These are phyloP conservation scores for Psilocybe mexicana DNA, from an alignment of 1,284 basidiomycete genomes.

Conservation along the genomic window DNA sequence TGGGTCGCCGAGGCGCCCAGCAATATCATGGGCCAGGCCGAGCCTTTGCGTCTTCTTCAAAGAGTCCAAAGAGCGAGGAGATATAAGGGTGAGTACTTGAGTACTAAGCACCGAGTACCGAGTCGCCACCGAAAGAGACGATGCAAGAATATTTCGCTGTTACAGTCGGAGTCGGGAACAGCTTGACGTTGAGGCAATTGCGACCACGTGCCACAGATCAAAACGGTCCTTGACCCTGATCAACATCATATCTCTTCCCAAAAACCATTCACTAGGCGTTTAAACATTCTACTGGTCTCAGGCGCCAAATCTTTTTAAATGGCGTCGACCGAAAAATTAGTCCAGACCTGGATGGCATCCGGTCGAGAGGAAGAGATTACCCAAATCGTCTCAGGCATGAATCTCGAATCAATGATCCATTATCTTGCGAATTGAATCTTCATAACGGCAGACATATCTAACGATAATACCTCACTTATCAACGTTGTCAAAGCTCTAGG, in stretches of 20 bases:
- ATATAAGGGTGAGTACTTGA: neutral
- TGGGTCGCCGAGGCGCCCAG: slow-evolving; percentile 30
- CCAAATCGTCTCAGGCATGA: slow-evolving; percentile 60
- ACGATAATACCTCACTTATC: slow-evolving; percentile 64
- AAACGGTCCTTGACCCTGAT: neutral
- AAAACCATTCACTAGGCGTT: neutral
- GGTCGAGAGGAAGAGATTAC: slow-evolving; percentile 61
- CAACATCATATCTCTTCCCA: neutral
- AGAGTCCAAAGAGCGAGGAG: slow-evolving; percentile 1
- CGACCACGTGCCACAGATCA: neutral
- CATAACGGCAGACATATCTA: slow-evolving; percentile 59
- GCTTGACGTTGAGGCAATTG: neutral
- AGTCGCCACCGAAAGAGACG: too few species aligned
- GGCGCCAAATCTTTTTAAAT: slow-evolving; percentile 20
- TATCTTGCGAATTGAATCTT: slow-evolving; percentile 17
- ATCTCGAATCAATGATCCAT: slow-evolving; percentile 8
- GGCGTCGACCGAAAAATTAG: slow-evolving; percentile 46
- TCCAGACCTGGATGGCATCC: slow-evolving; percentile 74
- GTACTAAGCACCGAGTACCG: too few species aligned
- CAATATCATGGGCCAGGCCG: slow-evolving; percentile 33
- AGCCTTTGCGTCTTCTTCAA: slow-evolving; percentile 15
- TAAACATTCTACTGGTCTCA: neutral
- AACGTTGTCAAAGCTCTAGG: slow-evolving; percentile 87
- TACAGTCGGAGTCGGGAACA: too few species aligned
- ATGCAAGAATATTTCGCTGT: too few species aligned